Percentiles rank a stretch among this genome's conserved stretches.
These are phyloP conservation scores for Coleophoma eucalyptorum DNA, from an alignment of 2,329 filamentous ascomycete genomes.

Conservation along the genomic window DNA sequence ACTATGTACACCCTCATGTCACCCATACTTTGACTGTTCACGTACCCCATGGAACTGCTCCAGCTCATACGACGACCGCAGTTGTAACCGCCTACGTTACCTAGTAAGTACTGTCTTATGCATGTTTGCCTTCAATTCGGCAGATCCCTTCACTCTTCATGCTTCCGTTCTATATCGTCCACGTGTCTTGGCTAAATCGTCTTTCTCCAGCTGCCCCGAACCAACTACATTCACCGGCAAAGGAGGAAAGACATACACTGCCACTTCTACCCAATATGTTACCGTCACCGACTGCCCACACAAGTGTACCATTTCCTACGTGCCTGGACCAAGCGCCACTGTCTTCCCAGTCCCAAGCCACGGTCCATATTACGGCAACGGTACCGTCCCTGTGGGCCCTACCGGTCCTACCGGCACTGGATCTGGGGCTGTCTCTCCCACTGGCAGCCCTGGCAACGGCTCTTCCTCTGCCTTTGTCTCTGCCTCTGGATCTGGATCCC, in stretches of 20 bases:
- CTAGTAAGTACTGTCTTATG: neutral
- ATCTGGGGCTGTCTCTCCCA: neutral
- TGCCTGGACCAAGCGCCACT: constrained; percentile 1
- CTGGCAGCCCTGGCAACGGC: neutral
- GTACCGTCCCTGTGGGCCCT: no score
- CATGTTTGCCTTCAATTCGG: no score
- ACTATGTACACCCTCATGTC: neutral
- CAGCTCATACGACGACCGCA: neutral
- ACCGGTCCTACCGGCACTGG: neutral
- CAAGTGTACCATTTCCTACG: constrained; percentile 11
- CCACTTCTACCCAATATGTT: constrained; percentile 7
- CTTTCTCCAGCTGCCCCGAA: neutral
- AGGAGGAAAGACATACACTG: constrained; percentile 6
- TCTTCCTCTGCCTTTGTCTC: neutral
- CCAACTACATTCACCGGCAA: constrained; percentile 7
- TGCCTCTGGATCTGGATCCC: neutral
- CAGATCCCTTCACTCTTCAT: no score
- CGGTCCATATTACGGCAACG: no score
- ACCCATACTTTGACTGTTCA: neutral
- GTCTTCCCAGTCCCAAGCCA: constrained; percentile 1
- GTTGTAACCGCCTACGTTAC: constrained; percentile 11
- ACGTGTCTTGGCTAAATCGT: no score
- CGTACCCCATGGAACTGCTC: neutral
- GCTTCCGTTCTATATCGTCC: no score
- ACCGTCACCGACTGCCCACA: constrained; percentile 10